phyloP scores from a whole-genome alignment of 352 stramenopile species.

The Pythium phragmitis region DNA sequence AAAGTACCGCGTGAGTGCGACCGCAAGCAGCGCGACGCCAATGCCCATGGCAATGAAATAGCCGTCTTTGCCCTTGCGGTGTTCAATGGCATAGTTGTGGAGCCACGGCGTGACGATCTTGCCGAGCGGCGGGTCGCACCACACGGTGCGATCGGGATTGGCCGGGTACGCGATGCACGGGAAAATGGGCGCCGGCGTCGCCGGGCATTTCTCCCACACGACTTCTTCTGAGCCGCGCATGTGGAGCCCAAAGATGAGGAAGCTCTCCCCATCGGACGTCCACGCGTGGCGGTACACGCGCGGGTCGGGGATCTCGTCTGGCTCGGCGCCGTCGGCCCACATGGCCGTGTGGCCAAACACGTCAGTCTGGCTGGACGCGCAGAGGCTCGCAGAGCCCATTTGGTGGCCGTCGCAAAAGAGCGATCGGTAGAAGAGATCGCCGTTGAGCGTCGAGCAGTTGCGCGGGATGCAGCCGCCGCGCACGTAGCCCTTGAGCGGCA shows the following conservation, averaged over 20 bases:
- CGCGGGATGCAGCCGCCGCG: constrained; percentile 24
- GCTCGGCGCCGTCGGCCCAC: constrained; percentile 27
- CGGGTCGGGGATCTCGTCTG: constrained; percentile 27
- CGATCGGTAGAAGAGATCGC: constrained; percentile 28
- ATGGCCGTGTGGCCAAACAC: constrained; percentile 31
- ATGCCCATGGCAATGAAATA: constrained; percentile 15
- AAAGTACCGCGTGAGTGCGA: constrained; percentile 4
- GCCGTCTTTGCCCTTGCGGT: constrained; percentile 20
- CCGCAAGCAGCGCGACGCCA: constrained; percentile 8
- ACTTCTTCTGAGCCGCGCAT: constrained; percentile 21
- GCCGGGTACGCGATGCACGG: constrained; percentile 36
- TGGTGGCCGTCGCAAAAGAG: constrained; percentile 29
- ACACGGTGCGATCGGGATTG: constrained; percentile 38
- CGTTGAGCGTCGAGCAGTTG: constrained; percentile 30
- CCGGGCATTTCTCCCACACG: constrained; percentile 31
- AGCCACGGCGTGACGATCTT: constrained; percentile 53
- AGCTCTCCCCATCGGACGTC: constrained; percentile 19
- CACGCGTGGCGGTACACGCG: constrained; percentile 25
- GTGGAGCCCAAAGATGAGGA: constrained; percentile 27
- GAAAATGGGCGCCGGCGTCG: constrained; percentile 34
- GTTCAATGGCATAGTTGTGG: constrained; percentile 56
- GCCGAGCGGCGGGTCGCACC: constrained; percentile 38
- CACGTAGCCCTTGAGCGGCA: constrained; percentile 25
- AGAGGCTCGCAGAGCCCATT: constrained; percentile 24
- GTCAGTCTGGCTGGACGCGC: constrained; percentile 33